A percentile compares a stretch with the other conserved stretches of the same genome.
Conservation (phyloP, 2,329 filamentous ascomycete species). For the Fusarium lateritium region DNA sequence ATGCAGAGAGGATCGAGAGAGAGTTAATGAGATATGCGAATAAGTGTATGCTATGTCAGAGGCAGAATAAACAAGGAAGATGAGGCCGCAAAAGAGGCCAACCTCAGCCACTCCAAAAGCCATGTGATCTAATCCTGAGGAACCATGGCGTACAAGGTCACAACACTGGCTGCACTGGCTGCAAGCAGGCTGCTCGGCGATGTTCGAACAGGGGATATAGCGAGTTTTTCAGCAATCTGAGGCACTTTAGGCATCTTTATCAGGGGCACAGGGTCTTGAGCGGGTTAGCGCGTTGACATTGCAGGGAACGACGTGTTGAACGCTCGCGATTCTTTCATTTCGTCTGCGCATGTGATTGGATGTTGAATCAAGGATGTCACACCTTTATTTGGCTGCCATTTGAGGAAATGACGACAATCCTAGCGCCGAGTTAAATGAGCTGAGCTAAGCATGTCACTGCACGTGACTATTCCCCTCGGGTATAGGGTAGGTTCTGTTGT, state of each 20-base stretch:
- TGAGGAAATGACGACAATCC: slow-evolving; percentile 37
- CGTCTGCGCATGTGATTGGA: slow-evolving; percentile 36
- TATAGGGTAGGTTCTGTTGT: slow-evolving; percentile 25
- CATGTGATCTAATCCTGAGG: slow-evolving; percentile 36
- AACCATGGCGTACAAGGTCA: slow-evolving; percentile 14
- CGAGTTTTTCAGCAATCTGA: slow-evolving; percentile 18
- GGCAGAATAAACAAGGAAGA: slow-evolving; percentile 21
- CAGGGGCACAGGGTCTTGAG: slow-evolving; percentile 19
- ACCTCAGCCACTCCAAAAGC: slow-evolving; percentile 21
- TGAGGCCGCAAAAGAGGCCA: slow-evolving; percentile 29
- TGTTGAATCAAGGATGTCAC: slow-evolving; percentile 25
- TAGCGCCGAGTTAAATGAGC: slow-evolving; percentile 5
- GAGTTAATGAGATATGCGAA: neutral
- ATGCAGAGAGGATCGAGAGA: neutral
- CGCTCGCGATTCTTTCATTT: slow-evolving; percentile 30
- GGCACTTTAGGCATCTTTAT: slow-evolving; percentile 3
- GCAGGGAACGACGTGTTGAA: slow-evolving; percentile 44
- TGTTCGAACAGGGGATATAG: slow-evolving; percentile 31
- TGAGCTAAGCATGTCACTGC: neutral
- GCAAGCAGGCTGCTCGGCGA: slow-evolving; percentile 20
- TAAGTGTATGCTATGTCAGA: slow-evolving; percentile 5
- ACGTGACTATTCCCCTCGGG: slow-evolving; percentile 12
- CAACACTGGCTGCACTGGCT: slow-evolving; percentile 14
- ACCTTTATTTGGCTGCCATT: slow-evolving; percentile 22
- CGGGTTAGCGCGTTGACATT: slow-evolving; percentile 21